Percentiles rank a stretch among this genome's conserved stretches.
Conservation (phyloP, 2,329 filamentous ascomycete species). For the Calonectria multiphialidica region DNA sequence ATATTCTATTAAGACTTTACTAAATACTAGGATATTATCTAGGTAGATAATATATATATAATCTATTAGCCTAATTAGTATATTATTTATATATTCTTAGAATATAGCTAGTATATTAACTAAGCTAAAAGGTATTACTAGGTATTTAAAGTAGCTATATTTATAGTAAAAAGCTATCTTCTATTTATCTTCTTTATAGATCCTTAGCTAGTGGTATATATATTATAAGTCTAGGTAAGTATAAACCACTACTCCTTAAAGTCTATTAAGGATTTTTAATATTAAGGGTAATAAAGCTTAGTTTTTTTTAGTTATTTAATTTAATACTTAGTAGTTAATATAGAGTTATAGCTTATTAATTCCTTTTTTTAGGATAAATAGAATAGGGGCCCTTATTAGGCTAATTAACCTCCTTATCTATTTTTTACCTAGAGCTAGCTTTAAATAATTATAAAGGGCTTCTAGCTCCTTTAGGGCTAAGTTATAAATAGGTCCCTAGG, state of each 20-base stretch:
- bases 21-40: background rate
- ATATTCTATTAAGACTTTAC: background rate
- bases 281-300: background rate
- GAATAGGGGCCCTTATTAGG: background rate
- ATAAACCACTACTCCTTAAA: background rate
- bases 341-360: background rate
- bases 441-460: background rate
- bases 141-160: background rate
- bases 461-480: background rate
- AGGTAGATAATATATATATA: background rate
- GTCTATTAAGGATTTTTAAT: background rate
- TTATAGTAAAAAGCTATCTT: background rate
- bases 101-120: background rate
- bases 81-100: background rate
- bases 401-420: background rate
- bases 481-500: background rate
- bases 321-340: background rate
- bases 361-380: background rate
- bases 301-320: background rate
- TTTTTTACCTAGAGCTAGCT: background rate
- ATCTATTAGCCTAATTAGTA: background rate
- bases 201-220: background rate
- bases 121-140: background rate
- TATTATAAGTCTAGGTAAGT: background rate
- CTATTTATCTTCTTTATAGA: background rate